A percentile compares a stretch with the other conserved stretches of the same genome.
phyloP scores from a whole-genome alignment of 2,329 filamentous ascomycete species.

The Arthrobotrys sphaeroides region DNA sequence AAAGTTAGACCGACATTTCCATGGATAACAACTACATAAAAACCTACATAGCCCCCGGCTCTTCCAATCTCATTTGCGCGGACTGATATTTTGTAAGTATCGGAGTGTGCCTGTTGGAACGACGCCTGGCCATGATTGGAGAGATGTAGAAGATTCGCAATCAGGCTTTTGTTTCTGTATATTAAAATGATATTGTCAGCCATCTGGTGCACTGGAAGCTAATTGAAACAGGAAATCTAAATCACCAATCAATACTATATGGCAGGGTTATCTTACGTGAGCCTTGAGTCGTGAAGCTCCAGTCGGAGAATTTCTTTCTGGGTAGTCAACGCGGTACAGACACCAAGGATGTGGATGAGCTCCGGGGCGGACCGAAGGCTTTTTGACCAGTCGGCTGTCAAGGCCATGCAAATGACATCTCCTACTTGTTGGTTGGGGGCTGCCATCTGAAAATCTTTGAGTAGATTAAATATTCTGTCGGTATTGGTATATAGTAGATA shows the following conservation, averaged over 20 bases:
- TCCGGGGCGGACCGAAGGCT: neutral
- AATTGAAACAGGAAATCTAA: no score
- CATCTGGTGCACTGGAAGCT: neutral
- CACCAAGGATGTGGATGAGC: neutral
- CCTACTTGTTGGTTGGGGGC: neutral
- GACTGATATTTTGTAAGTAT: conserved; percentile 10
- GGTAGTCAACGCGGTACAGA: neutral
- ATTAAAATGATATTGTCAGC: neutral
- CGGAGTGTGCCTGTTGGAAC: conserved; percentile 9
- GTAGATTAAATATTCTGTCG: no score
- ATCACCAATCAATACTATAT: no score
- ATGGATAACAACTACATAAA: neutral
- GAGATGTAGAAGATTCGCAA: conserved; percentile 7
- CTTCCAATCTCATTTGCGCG: conserved; percentile 3
- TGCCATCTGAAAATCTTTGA: neutral
- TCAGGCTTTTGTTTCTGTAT: neutral
- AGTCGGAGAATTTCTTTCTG: neutral
- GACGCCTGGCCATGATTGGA: conserved; percentile 9
- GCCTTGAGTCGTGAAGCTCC: neutral
- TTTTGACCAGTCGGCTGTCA: neutral
- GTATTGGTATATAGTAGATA: no score
- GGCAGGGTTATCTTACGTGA: neutral
- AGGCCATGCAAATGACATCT: neutral
- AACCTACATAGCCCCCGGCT: neutral
- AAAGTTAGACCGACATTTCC: neutral